Evolutionary conservation across 164 flowering plant species (phyloP).

Genomic region (Umbellularia californica): DNA sequence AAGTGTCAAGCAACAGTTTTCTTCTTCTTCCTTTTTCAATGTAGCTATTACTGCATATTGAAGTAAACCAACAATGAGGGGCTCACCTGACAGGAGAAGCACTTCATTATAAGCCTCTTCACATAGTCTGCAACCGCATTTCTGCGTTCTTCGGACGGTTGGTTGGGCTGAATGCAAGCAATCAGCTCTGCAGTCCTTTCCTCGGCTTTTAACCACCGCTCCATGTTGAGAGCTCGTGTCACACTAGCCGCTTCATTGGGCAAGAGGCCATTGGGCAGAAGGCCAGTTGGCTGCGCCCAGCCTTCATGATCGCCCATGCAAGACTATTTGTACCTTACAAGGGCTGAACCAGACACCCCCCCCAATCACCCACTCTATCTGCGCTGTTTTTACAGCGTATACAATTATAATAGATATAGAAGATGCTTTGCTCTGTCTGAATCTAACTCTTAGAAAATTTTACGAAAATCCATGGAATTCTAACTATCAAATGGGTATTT

Average conservation of each 20-base stretch:
- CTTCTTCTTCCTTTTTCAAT: background rate
- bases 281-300: constrained; percentile 78
- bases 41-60: background rate
- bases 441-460: too few species aligned
- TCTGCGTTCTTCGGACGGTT: constrained; percentile 73
- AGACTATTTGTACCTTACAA: constrained; percentile 11
- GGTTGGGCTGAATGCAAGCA: constrained; percentile 87
- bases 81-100: constrained; percentile 85
- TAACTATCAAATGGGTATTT: too few species aligned
- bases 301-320: constrained; percentile 90
- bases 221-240: constrained; percentile 52
- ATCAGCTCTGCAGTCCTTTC: constrained; percentile 89
- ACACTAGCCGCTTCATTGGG: constrained; percentile 53
- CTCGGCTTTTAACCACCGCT: constrained; percentile 83
- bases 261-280: constrained; percentile 78
- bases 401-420: too few species aligned
- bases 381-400: too few species aligned
- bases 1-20: background rate
- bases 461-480: too few species aligned
- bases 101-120: constrained; percentile 67
- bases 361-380: background rate
- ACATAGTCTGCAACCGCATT: constrained; percentile 94
- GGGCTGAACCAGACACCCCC: constrained; percentile 6
- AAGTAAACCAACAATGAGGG: background rate
- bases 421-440: too few species aligned